Evolutionary conservation across 306 rosid genomes (phyloP).

Genomic region (Medicago lupulina): DNA sequence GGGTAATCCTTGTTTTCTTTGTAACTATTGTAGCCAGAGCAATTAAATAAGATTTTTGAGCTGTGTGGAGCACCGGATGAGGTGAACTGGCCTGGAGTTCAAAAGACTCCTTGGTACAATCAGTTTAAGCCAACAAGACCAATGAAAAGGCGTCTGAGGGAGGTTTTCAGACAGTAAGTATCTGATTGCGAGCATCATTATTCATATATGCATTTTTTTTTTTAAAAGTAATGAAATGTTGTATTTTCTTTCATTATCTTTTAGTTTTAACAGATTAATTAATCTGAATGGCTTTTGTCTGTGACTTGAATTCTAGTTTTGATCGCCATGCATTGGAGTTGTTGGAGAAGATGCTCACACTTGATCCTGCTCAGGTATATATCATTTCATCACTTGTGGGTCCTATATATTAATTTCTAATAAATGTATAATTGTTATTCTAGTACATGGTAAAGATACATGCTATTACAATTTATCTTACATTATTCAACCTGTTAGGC

Average conservation of each 20-base stretch:
- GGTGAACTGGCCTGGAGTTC: slow-evolving; percentile 71
- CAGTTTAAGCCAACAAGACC: slow-evolving; percentile 71
- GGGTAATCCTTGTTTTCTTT: slow-evolving; percentile 21
- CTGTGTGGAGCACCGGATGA: slow-evolving; percentile 83
- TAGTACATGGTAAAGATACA: neutral
- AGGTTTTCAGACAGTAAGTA: slow-evolving; percentile 62
- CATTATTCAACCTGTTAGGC: neutral
- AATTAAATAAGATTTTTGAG: slow-evolving; percentile 71
- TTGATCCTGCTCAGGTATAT: slow-evolving; percentile 72
- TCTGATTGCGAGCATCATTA: slow-evolving; percentile 9
- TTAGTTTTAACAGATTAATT: neutral
- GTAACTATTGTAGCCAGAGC: slow-evolving; percentile 64
- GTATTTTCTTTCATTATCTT: slow-evolving; percentile 11
- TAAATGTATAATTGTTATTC: slow-evolving; percentile 10
- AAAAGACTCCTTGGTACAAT: slow-evolving; percentile 66
- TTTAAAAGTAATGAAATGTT: neutral
- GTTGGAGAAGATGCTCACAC: slow-evolving; percentile 70
- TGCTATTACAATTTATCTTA: slow-evolving; percentile 13
- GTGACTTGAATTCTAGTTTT: slow-evolving; percentile 43
- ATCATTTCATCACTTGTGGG: neutral
- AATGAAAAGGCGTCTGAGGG: slow-evolving; percentile 73
- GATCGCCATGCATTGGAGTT: slow-evolving; percentile 75
- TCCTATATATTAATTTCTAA: slow-evolving; percentile 14
- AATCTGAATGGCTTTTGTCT: slow-evolving; percentile 13
- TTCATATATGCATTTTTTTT: slow-evolving; percentile 4